A percentile compares a stretch with the other conserved stretches of the same genome.
These are phyloP conservation scores for Suhomyces vadensis DNA, from an alignment of 805 yeast species.

Conservation along the genomic window DNA sequence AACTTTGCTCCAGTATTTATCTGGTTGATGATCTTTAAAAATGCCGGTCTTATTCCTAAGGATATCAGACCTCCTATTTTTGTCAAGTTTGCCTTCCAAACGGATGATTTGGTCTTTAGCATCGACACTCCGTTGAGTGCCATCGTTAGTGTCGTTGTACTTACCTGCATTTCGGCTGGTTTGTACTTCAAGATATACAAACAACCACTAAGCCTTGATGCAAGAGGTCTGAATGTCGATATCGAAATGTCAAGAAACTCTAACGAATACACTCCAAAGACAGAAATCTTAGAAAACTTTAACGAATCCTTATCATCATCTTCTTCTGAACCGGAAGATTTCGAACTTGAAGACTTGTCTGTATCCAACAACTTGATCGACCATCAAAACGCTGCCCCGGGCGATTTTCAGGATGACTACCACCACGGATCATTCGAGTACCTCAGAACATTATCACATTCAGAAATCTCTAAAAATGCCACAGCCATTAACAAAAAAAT, in stretches of 20 bases:
- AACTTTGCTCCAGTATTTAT: slow-evolving; percentile 54
- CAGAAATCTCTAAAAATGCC: slow-evolving; percentile 7
- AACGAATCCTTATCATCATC: background rate
- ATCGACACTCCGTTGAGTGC: slow-evolving; percentile 9
- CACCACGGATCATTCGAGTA: slow-evolving; percentile 9
- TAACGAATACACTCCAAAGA: background rate
- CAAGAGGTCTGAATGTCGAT: background rate
- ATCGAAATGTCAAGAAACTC: background rate
- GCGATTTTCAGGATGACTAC: slow-evolving; percentile 13
- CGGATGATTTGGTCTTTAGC: slow-evolving; percentile 44
- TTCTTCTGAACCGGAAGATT: slow-evolving; percentile 3
- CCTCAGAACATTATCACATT: slow-evolving; percentile 5
- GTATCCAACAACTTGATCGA: background rate
- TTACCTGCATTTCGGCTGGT: slow-evolving; percentile 7
- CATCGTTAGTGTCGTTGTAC: slow-evolving; percentile 2
- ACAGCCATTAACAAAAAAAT: slow-evolving; percentile 7
- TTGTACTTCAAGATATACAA: slow-evolving; percentile 15
- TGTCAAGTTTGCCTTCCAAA: slow-evolving; percentile 45
- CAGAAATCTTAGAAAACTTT: background rate
- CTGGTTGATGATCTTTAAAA: slow-evolving; percentile 59
- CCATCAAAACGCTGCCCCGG: slow-evolving; percentile 4
- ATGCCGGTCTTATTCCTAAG: slow-evolving; percentile 59
- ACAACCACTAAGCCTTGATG: slow-evolving; percentile 3
- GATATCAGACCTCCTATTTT: slow-evolving; percentile 54
- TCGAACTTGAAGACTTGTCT: slow-evolving; percentile 1